Evolutionary conservation across 345 rosid species (phyloP), one percentile per base, ranked within the genome.

Genomic region (Salix koriyanagi): DNA sequence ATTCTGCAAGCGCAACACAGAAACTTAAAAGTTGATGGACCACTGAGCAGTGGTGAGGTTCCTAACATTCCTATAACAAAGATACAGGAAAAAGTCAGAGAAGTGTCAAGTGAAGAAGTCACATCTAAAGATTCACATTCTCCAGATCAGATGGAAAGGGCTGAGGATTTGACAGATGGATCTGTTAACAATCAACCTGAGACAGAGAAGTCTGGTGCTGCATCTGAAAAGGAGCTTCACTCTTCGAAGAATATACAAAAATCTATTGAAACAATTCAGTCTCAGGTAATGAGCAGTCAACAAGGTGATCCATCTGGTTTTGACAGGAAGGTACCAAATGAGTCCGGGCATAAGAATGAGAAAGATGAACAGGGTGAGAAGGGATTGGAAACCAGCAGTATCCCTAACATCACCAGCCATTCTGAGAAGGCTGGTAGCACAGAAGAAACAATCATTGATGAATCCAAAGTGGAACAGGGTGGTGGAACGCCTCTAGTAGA

Each of bases 1-100:
- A 83, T 95, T 79, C 69, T 93, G 88, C 82, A 81, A 18, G 83
- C 91, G 74, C 88, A 85, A 77, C 83, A 88, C 28, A 73, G 76
- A 61, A 89, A 82, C 75, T 76, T 91, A 69, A 90, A 89, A 39
- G 75, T 89, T 62, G 83, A 84, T 70, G 77, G 82, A 61, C 87
- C 89, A 82, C 83, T 77, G 41, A 83, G 77, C 65, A 78, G 79
- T 2, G 77, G 65, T 76, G 85, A 80, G 70, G 76, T 86, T 82
- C 84, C 90, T 79, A 86, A 61, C 67, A 67, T 84, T 8, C 28
- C 71, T 23, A 82, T 76, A 75, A 76, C 88, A 79, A 85, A 82
- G 71, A 19, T 48, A 32, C 88, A 75, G 76, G 91, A 87, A 81
- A 77, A 80, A 28, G 82, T 23, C 62, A 73, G 78, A 71, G 92